Evolutionary conservation across 2,329 filamentous ascomycete genomes (phyloP).

Genomic region (Passalora sequoiae): DNA sequence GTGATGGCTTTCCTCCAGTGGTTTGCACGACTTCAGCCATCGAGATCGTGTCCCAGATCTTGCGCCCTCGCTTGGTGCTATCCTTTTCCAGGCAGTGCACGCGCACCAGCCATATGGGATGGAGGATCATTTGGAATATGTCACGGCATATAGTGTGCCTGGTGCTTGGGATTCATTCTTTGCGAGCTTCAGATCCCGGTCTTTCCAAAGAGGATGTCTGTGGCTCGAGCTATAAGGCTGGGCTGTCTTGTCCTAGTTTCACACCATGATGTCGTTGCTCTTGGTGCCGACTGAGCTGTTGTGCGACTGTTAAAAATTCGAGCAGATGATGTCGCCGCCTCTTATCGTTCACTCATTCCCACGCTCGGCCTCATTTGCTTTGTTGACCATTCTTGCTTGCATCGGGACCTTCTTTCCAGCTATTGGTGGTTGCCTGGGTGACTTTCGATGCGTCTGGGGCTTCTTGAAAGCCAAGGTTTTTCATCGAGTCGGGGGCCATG

Average conservation of each 20-base stretch:
- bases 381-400: conserved; percentile 5
- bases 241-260: not conserved
- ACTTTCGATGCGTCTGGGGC: conserved; percentile 5
- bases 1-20: too few relatives aligned
- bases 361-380: conserved; percentile 3
- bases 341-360: too few relatives aligned
- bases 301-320: not conserved
- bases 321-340: not conserved
- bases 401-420: conserved; percentile 10
- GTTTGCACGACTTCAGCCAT: too few relatives aligned
- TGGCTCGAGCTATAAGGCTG: not conserved
- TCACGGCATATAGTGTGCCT: not conserved
- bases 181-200: not conserved
- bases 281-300: not conserved
- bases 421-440: conserved; percentile 1
- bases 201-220: not conserved
- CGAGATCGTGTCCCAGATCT: too few relatives aligned
- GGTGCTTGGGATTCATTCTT: not conserved
- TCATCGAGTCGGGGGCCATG: conserved; percentile 93
- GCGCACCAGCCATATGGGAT: not conserved
- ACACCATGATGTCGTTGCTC: not conserved
- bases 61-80: too few relatives aligned
- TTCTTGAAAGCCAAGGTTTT: conserved; percentile 72
- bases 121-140: conserved; percentile 1
- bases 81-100: not conserved